A percentile compares a stretch with the other conserved stretches of the same genome.
phyloP scores from a whole-genome alignment of 208 protist species.

The Trichomonas tenax region DNA sequence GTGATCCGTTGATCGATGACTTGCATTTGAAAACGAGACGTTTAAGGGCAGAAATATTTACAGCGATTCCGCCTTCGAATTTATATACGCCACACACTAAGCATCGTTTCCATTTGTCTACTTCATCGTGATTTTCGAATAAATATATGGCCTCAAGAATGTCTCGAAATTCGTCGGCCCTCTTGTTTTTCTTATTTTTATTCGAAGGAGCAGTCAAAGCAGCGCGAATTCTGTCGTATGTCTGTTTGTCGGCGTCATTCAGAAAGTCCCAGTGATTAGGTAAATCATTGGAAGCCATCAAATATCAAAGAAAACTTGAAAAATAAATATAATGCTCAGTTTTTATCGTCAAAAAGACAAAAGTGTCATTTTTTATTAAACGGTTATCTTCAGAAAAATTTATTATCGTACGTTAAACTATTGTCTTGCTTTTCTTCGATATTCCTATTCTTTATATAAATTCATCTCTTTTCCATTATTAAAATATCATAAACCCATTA shows the following conservation, averaged over 20 bases:
- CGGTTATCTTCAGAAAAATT: too few relatives aligned
- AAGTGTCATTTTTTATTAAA: too few relatives aligned
- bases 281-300: not conserved
- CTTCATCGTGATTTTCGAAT: not conserved
- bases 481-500: too few relatives aligned
- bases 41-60: not conserved
- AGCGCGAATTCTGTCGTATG: not conserved
- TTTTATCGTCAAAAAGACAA: too few relatives aligned
- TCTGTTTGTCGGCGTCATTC: not conserved
- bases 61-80: not conserved
- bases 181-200: not conserved
- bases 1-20: slow-evolving; percentile 6
- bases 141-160: not conserved
- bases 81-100: not conserved
- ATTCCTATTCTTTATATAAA: too few relatives aligned
- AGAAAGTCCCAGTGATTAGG: not conserved
- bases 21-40: not conserved
- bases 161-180: not conserved
- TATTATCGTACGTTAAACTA: too few relatives aligned
- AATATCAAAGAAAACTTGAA: too few relatives aligned
- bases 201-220: not conserved
- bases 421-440: too few relatives aligned
- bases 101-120: not conserved
- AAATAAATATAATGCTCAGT: too few relatives aligned
- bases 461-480: too few relatives aligned